Evolutionary conservation across 75 land plant species (phyloP).

Genomic region (Sequoiadendron giganteum): DNA sequence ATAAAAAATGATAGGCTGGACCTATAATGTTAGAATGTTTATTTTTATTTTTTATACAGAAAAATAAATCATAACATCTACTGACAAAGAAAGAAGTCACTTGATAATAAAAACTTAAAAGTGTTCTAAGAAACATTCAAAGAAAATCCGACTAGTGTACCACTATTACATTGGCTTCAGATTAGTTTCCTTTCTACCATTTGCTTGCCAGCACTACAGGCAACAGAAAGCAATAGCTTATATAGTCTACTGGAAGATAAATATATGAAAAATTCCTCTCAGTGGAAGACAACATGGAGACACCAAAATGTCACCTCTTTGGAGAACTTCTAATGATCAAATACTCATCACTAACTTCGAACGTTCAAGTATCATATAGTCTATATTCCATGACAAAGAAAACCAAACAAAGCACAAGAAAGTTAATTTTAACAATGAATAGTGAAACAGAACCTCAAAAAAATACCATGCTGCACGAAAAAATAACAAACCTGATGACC

Average conservation of each 20-base stretch:
- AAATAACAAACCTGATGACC: slow-evolving; percentile 80
- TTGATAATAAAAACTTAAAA: neutral
- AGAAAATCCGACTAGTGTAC: neutral
- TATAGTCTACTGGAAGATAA: neutral
- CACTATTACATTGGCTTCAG: neutral
- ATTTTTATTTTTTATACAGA: no score
- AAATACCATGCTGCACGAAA: neutral
- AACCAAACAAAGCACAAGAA: neutral
- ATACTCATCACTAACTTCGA: neutral
- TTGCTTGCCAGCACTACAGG: neutral
- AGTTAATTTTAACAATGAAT: neutral
- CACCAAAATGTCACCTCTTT: neutral
- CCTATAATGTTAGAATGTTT: no score
- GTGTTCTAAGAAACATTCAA: neutral
- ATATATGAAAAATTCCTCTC: neutral
- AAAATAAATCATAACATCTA: no score
- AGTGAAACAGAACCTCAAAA: neutral
- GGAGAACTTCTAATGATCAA: neutral
- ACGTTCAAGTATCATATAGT: neutral
- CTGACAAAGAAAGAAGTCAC: neutral
- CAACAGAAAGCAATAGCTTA: neutral
- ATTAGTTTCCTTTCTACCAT: neutral
- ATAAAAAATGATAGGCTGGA: no score
- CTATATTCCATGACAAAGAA: neutral
- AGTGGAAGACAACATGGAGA: neutral